Conservation (phyloP, 2,329 filamentous ascomycete species). For the Microcyclospora pomicola region DNA sequence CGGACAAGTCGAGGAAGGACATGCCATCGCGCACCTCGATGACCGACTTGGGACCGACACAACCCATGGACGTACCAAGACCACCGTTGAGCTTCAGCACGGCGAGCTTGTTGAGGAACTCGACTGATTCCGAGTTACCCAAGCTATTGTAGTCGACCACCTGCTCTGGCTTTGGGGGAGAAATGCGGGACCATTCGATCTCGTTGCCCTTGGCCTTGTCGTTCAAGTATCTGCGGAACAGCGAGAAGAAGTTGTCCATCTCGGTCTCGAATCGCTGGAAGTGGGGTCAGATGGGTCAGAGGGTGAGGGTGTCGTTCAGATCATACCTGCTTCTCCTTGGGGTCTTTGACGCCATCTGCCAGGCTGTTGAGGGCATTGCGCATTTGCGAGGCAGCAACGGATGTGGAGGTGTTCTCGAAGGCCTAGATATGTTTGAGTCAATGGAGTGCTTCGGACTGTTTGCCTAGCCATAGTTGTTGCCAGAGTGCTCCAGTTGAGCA, state of each 20-base stretch:
- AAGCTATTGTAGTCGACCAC: constrained; percentile 91
- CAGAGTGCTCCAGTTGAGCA: too few species aligned
- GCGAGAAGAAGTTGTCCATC: constrained; percentile 99
- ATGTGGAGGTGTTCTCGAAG: constrained; percentile 98
- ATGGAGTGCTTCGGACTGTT: too few species aligned
- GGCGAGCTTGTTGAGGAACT: constrained; percentile 92
- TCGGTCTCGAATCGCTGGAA: constrained; percentile 79
- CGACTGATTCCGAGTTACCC: constrained; percentile 75
- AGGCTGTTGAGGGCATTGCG: constrained; percentile 91
- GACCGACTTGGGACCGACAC: constrained; percentile 96
- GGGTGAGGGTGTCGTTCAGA: constrained; percentile 14
- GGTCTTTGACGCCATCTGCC: constrained; percentile 75
- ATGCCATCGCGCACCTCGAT: constrained; percentile 99
- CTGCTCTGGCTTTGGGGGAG: constrained; percentile 81
- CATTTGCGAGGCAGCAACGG: constrained; percentile 96
- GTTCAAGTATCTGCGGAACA: constrained; percentile 96
- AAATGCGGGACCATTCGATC: constrained; percentile 93
- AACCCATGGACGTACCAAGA: constrained; percentile 98
- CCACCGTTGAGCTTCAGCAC: constrained; percentile 99
- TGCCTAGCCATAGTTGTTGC: too few species aligned
- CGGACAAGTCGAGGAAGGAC: constrained; percentile 98
- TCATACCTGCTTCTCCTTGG: constrained; percentile 61
- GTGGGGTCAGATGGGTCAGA: constrained; percentile 1
- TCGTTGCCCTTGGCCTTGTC: constrained; percentile 97
- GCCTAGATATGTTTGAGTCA: constrained; percentile 42